A percentile compares a stretch with the other conserved stretches of the same genome.
Conservation (phyloP, 2,329 filamentous ascomycete genomes). For the Aureobasidium subglaciale region DNA sequence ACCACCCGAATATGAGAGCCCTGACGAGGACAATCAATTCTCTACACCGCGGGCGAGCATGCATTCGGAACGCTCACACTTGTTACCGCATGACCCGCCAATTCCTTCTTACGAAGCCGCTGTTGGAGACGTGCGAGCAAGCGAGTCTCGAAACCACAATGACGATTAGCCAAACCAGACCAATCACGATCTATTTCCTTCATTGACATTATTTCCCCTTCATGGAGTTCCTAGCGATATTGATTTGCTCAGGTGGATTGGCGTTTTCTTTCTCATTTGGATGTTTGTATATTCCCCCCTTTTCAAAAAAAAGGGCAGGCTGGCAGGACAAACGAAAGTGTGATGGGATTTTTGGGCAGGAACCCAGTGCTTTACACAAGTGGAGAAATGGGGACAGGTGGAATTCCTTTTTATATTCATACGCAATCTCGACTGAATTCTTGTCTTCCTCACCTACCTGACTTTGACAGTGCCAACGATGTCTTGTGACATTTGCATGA, state of each 20-base stretch:
- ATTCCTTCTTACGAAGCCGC: slow-evolving; percentile 81
- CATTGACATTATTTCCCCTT: too few species aligned
- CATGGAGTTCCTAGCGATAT: slow-evolving; percentile 7
- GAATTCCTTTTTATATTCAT: background rate
- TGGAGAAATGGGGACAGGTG: background rate
- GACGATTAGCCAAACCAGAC: background rate
- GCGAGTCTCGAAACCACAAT: background rate
- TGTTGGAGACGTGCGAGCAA: slow-evolving; percentile 33
- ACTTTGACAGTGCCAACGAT: background rate
- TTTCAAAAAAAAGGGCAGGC: background rate
- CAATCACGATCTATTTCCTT: background rate
- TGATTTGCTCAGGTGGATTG: slow-evolving; percentile 4
- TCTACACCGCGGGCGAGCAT: slow-evolving; percentile 24
- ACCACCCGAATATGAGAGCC: slow-evolving; percentile 45
- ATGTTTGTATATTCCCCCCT: background rate
- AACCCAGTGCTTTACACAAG: background rate
- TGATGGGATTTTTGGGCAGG: background rate
- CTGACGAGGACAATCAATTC: slow-evolving; percentile 24
- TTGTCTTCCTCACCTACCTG: too few species aligned
- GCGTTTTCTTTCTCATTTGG: background rate
- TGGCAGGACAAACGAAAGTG: background rate
- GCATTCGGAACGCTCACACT: slow-evolving; percentile 17
- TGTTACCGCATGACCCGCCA: slow-evolving; percentile 44
- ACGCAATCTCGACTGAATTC: too few species aligned
- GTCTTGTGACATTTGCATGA: background rate